These are phyloP conservation scores for Pichia sorboxylosa DNA, from an alignment of 1,139 yeast genomes.

Conservation along the genomic window DNA sequence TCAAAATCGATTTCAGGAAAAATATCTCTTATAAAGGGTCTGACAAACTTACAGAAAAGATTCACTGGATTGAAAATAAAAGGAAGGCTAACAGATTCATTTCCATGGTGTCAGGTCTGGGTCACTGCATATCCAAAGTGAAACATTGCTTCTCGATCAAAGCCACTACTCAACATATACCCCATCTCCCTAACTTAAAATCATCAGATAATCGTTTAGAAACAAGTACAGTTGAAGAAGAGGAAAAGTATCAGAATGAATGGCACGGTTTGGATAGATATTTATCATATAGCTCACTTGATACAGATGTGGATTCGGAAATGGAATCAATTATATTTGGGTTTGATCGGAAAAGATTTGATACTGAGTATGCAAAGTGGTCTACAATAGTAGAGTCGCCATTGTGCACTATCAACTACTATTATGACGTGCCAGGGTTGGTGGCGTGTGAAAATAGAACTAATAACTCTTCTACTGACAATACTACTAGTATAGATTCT, in stretches of 20 bases:
- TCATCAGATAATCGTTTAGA: conserved; percentile 1
- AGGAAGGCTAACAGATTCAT: conserved; percentile 3
- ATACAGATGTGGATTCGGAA: conserved; percentile 2
- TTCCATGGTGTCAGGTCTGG: conserved; percentile 6
- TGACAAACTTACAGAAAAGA: conserved; percentile 6
- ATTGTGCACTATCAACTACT: conserved; percentile 41
- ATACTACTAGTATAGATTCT: conserved; percentile 42
- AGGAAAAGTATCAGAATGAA: conserved; percentile 1
- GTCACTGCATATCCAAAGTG: no score
- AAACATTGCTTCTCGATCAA: no score
- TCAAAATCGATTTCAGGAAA: conserved; percentile 53
- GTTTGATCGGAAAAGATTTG: conserved; percentile 3
- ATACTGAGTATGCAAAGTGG: conserved; percentile 71
- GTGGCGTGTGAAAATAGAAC: conserved; percentile 28
- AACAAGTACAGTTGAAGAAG: neutral
- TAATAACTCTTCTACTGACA: conserved; percentile 26
- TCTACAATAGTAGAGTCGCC: conserved; percentile 64
- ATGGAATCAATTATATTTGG: neutral
- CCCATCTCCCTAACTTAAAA: no score
- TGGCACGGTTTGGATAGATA: conserved; percentile 27
- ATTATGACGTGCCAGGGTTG: conserved; percentile 60
- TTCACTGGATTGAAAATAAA: conserved; percentile 2
- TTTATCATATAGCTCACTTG: conserved; percentile 11
- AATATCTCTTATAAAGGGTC: conserved; percentile 44
- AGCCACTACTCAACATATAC: no score